These are phyloP conservation scores for Suaeda aralocaspica DNA, from an alignment of 148 eudicot species.

Conservation along the genomic window DNA sequence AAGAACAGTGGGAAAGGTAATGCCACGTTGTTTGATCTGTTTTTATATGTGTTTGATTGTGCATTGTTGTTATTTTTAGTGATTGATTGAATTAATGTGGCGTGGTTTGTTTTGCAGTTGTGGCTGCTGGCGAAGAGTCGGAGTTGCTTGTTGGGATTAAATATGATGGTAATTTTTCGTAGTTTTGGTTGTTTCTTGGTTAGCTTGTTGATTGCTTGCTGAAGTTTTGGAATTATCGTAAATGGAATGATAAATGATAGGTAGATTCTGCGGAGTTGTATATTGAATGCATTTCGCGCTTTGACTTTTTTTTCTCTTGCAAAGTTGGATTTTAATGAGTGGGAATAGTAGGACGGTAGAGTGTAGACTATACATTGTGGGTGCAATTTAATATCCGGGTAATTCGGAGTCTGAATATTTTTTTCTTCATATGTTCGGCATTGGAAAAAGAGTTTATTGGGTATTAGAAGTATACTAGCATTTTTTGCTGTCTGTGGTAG, in stretches of 20 bases:
- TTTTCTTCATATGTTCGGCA: too few relatives aligned
- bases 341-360: not conserved
- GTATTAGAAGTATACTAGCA: not conserved
- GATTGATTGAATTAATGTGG: slow-evolving; percentile 12
- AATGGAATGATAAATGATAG: not conserved
- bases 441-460: not conserved
- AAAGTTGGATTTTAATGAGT: not conserved
- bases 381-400: too few relatives aligned
- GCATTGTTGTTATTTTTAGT: slow-evolving; percentile 4
- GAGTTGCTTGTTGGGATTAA: slow-evolving; percentile 75
- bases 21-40: slow-evolving; percentile 11
- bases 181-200: not conserved
- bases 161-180: slow-evolving; percentile 56
- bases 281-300: not conserved
- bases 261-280: not conserved
- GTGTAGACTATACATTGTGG: not conserved
- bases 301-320: not conserved
- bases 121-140: slow-evolving; percentile 74
- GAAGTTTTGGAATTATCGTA: not conserved
- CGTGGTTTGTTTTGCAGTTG: slow-evolving; percentile 44
- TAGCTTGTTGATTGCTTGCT: slow-evolving; percentile 1
- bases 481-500: not conserved
- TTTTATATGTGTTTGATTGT: not conserved
- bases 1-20: slow-evolving; percentile 65
- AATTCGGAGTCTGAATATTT: too few relatives aligned